A percentile compares a stretch with the other conserved stretches of the same genome.
phyloP scores from a whole-genome alignment of 306 rosid genomes.

The Lathyrus aphaca region DNA sequence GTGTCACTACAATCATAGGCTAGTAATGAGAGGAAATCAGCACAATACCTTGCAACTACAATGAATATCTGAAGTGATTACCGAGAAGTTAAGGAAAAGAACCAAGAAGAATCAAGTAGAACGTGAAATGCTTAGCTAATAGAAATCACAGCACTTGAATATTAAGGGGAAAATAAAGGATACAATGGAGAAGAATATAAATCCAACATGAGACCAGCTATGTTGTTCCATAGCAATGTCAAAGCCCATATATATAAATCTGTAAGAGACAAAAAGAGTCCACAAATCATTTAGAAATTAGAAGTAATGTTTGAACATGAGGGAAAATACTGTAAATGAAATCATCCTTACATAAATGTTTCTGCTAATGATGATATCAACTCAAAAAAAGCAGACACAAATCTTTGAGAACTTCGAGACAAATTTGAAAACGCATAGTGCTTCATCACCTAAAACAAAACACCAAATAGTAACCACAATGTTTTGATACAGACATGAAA shows the following conservation, averaged over 20 bases:
- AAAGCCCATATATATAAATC: constrained; percentile 99
- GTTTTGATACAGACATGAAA: constrained; percentile 25
- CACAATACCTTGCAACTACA: constrained; percentile 80
- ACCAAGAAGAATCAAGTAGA: constrained; percentile 34
- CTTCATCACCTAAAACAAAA: constrained; percentile 87
- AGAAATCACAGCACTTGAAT: constrained; percentile 33
- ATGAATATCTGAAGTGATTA: constrained; percentile 75
- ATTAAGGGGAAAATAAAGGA: constrained; percentile 54
- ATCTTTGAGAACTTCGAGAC: constrained; percentile 89
- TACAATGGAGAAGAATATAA: constrained; percentile 97
- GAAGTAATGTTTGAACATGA: constrained; percentile 26
- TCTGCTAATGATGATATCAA: constrained; percentile 96
- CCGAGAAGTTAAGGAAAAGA: constrained; percentile 63
- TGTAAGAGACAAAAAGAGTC: constrained; percentile 45
- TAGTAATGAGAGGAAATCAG: constrained; percentile 28
- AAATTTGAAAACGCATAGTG: constrained; percentile 90
- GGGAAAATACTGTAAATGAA: constrained; percentile 28
- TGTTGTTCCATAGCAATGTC: constrained; percentile 98
- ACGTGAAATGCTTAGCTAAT: constrained; percentile 29
- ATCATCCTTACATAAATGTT: constrained; percentile 85
- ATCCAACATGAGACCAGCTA: constrained; percentile 99
- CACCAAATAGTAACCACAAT: constrained; percentile 33
- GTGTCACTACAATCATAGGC: constrained; percentile 25
- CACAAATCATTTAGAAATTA: constrained; percentile 33
- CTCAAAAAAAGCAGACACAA: constrained; percentile 88